phyloP scores from a whole-genome alignment of 441 rosid genomes.

The Brassica hybrid region DNA sequence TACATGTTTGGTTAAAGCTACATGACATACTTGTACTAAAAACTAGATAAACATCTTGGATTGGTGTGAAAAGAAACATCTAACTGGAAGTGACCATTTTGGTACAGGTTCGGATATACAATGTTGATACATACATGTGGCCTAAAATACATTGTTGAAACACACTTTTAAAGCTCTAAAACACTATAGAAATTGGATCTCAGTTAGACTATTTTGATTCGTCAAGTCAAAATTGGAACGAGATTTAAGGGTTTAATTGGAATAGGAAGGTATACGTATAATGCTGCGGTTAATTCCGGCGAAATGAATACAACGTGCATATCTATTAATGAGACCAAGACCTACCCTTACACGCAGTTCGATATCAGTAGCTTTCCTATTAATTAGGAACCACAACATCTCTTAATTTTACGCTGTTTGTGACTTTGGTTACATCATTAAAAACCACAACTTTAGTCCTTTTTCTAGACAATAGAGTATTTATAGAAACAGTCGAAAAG shows the following conservation, averaged over 20 bases:
- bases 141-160: constrained; percentile 20
- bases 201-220: constrained; percentile 15
- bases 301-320: constrained; percentile 35
- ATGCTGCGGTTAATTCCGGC: constrained; percentile 31
- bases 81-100: constrained; percentile 16
- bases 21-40: constrained; percentile 7
- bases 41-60: constrained; percentile 14
- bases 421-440: constrained; percentile 28
- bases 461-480: not conserved
- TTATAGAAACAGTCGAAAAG: not conserved
- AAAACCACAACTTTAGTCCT: constrained; percentile 10
- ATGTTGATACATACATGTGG: constrained; percentile 16
- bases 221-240: constrained; percentile 16
- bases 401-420: constrained; percentile 26
- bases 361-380: constrained; percentile 41
- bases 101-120: constrained; percentile 23
- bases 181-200: constrained; percentile 11
- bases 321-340: constrained; percentile 42
- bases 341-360: constrained; percentile 42
- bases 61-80: constrained; percentile 24
- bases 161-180: not conserved
- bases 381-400: constrained; percentile 26
- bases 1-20: constrained; percentile 28
- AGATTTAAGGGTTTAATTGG: constrained; percentile 15
- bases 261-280: constrained; percentile 14